These are phyloP conservation scores for Pisolithus tinctorius DNA, from an alignment of 768 basidiomycete species.

Conservation along the genomic window DNA sequence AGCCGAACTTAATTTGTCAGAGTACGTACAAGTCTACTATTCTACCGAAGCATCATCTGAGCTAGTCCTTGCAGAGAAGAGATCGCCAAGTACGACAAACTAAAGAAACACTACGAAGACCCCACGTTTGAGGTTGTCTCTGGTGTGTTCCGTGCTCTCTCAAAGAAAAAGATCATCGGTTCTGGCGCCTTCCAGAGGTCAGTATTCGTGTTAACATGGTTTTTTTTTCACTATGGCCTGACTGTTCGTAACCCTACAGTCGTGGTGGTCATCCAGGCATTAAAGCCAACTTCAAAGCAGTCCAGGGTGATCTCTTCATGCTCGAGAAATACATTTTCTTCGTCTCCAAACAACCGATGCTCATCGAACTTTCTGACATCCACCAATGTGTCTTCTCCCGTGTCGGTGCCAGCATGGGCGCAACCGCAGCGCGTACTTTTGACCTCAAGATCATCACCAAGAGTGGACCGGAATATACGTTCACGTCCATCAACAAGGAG, in stretches of 20 bases:
- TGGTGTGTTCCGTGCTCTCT: slow-evolving; percentile 84
- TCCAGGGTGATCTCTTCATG: slow-evolving; percentile 95
- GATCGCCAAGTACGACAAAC: slow-evolving; percentile 67
- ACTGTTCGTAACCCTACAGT: slow-evolving; percentile 32
- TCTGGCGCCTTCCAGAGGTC: slow-evolving; percentile 83
- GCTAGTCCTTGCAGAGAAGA: slow-evolving; percentile 50
- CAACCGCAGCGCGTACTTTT: slow-evolving; percentile 84
- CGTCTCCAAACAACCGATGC: slow-evolving; percentile 90
- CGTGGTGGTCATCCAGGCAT: slow-evolving; percentile 90
- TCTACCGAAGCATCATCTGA: neutral
- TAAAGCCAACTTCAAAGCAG: slow-evolving; percentile 95
- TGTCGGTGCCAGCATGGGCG: slow-evolving; percentile 78
- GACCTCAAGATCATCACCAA: slow-evolving; percentile 88
- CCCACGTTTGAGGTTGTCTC: slow-evolving; percentile 95
- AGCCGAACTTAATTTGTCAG: slow-evolving; percentile 86
- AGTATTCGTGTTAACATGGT: slow-evolving; percentile 3
- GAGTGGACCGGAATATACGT: slow-evolving; percentile 77
- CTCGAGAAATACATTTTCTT: slow-evolving; percentile 98
- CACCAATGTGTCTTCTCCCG: slow-evolving; percentile 90
- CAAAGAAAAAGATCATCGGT: slow-evolving; percentile 87
- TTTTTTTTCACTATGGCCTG: neutral
- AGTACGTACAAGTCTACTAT: slow-evolving; percentile 46
- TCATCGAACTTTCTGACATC: slow-evolving; percentile 86
- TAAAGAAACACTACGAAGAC: slow-evolving; percentile 92
- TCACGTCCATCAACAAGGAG: slow-evolving; percentile 93